A percentile compares a stretch with the other conserved stretches of the same genome.
phyloP scores from a whole-genome alignment of 768 basidiomycete genomes.

The Tephrocybe sp. region DNA sequence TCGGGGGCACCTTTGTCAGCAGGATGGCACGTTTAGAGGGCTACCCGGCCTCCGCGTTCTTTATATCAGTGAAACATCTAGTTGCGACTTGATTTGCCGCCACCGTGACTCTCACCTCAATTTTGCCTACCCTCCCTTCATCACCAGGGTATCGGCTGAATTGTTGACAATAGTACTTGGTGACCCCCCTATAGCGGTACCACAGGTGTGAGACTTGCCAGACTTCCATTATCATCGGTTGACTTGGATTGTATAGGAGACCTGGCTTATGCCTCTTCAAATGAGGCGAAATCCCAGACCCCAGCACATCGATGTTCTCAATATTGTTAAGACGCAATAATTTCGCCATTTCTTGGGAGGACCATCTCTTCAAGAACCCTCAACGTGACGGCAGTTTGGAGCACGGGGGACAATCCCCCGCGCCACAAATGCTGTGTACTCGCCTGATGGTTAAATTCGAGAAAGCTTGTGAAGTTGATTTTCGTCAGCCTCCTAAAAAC shows the following conservation, averaged over 20 bases:
- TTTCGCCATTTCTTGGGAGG: too few relatives aligned
- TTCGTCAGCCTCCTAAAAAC: conserved; percentile 16
- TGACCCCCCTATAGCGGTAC: conserved; percentile 3
- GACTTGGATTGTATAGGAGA: too few relatives aligned
- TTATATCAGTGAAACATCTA: conserved; percentile 3
- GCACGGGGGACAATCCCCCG: not conserved
- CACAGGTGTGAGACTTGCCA: not conserved
- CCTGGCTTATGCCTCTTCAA: too few relatives aligned
- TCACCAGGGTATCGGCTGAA: not conserved
- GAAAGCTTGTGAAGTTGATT: conserved; percentile 5
- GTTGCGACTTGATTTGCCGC: not conserved
- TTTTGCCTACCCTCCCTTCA: not conserved
- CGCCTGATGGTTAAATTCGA: conserved; percentile 6
- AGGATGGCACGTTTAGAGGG: not conserved
- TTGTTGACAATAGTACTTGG: not conserved
- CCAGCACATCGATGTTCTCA: too few relatives aligned
- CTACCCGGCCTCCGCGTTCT: not conserved
- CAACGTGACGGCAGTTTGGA: not conserved
- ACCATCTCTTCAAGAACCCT: not conserved
- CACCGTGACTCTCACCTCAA: not conserved
- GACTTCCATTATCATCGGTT: too few relatives aligned
- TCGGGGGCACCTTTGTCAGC: not conserved
- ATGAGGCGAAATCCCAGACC: too few relatives aligned
- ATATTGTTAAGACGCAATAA: too few relatives aligned
- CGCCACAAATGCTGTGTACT: conserved; percentile 1